Percentiles rank a stretch among this genome's conserved stretches.
Evolutionary conservation across 257 asterid species (phyloP).

Genomic region (Plantago ovata): DNA sequence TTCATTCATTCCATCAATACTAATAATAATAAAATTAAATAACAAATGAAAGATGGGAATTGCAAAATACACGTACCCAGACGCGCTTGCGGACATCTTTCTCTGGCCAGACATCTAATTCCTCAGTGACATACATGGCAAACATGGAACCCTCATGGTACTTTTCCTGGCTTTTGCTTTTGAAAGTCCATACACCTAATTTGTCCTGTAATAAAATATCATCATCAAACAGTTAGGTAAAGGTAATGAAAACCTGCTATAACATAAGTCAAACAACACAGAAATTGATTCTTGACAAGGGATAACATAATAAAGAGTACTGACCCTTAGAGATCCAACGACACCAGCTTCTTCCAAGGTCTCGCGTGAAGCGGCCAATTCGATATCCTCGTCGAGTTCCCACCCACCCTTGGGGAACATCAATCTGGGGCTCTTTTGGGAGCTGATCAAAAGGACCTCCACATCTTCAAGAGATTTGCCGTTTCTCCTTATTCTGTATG

Average conservation of each 20-base stretch:
- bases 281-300: background rate
- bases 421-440: conserved; percentile 77
- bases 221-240: conserved; percentile 8
- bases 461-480: conserved; percentile 51
- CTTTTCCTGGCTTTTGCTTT: conserved; percentile 89
- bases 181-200: conserved; percentile 81
- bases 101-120: conserved; percentile 89
- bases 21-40: background rate
- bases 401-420: conserved; percentile 99
- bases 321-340: conserved; percentile 64
- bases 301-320: conserved; percentile 18
- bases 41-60: too few relatives aligned
- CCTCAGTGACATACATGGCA: conserved; percentile 70
- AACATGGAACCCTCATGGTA: conserved; percentile 84
- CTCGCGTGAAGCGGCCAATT: conserved; percentile 81
- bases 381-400: conserved; percentile 84
- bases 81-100: conserved; percentile 63
- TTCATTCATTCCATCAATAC: background rate
- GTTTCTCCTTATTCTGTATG: conserved; percentile 52
- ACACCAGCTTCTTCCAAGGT: conserved; percentile 94
- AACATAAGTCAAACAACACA: background rate
- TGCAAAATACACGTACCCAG: conserved; percentile 55
- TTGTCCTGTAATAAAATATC: conserved; percentile 44
- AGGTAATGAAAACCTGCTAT: too few relatives aligned
- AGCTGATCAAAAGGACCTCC: conserved; percentile 83